Evolutionary conservation across 371 early-diverging fungal genomes (phyloP).

Genomic region (Mortierella sp.): DNA sequence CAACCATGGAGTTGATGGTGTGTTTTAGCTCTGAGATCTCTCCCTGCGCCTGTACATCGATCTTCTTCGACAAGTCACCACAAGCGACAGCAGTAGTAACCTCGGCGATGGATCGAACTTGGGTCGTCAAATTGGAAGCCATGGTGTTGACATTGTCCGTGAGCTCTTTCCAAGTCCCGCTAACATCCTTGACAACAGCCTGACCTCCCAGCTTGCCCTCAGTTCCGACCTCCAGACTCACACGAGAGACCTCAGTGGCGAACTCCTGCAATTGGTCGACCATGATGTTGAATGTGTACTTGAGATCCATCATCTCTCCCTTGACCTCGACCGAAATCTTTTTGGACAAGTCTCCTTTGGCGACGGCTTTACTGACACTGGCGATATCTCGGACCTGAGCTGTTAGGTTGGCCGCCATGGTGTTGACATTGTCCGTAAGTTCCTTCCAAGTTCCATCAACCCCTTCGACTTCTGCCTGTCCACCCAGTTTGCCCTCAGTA

Average conservation of each 20-base stretch:
- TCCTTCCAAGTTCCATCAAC: too few species aligned
- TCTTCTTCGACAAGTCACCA: constrained; percentile 65
- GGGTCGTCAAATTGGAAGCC: constrained; percentile 66
- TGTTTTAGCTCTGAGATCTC: constrained; percentile 69
- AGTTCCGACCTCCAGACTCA: too few species aligned
- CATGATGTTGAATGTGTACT: constrained; percentile 80
- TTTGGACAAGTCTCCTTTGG: constrained; percentile 62
- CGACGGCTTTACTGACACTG: constrained; percentile 66
- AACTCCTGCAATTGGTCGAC: constrained; percentile 69
- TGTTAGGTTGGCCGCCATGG: constrained; percentile 60
- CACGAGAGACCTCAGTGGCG: constrained; percentile 62
- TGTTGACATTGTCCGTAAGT: constrained; percentile 72
- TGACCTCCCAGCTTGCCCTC: too few species aligned
- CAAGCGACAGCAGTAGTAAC: constrained; percentile 69
- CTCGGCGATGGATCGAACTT: constrained; percentile 69
- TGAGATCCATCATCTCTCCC: constrained; percentile 75
- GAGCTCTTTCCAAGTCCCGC: too few species aligned
- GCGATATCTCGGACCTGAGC: constrained; percentile 62
- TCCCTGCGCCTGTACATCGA: constrained; percentile 67
- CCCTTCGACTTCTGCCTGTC: too few species aligned
- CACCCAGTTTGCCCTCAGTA: too few species aligned
- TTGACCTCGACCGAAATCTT: constrained; percentile 68
- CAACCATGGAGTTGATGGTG: constrained; percentile 77
- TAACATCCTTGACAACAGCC: too few species aligned
- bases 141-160: too few species aligned